Evolutionary conservation across 164 flowering plant genomes (phyloP), one percentile per base, ranked within the genome.

Genomic region (Chimonanthus salicifolius): DNA sequence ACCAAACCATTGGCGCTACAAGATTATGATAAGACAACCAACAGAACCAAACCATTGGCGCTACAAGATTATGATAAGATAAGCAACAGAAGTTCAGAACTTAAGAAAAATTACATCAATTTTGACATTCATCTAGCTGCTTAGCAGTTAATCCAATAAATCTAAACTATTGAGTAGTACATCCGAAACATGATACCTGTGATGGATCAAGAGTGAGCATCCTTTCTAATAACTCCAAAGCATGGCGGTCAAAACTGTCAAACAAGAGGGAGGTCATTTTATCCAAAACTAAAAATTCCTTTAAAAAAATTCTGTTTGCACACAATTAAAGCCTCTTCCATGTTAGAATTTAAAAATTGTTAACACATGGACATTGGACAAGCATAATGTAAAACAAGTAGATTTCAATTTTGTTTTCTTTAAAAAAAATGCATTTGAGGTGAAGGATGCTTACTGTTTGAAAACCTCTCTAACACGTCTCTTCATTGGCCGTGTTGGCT

Each of bases 181-280:
- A 33, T 33, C 48, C 15, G 13, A 71, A 60, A 4, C 43, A 44
- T 49, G 45, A 72, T 80, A 92, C 96, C 96, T 92, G 88, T 71
- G 89, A 79, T 58, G 98, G 98, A 84, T 92, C 97, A 71, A 92
- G 97, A 51, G 87, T 87, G 70, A 92, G 83, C 98, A 92, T 91
- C 78, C 65, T 87, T 69, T 92, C 98, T 77, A 92, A 81, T 68
- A 92, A 81, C 70, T 92, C 98, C 75, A 92, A 71, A 62, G 98
- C 98, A 81, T 91, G 94, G 7, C 93, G 89, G 73, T 92, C 98
- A 84, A 89, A 89, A 75, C 96, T 92, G 79, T 45, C 2, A 75
- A 11, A 15, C 21, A 18, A 51, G 43, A 64, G 6, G 58, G 10
- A 33, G 33, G 44, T 13, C 9, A 58, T 11, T 21, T n/a, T 13